Base-by-base conservation (phyloP, 2,329 filamentous ascomycete species). In the Ophiocordyceps unilateralis region DNA sequence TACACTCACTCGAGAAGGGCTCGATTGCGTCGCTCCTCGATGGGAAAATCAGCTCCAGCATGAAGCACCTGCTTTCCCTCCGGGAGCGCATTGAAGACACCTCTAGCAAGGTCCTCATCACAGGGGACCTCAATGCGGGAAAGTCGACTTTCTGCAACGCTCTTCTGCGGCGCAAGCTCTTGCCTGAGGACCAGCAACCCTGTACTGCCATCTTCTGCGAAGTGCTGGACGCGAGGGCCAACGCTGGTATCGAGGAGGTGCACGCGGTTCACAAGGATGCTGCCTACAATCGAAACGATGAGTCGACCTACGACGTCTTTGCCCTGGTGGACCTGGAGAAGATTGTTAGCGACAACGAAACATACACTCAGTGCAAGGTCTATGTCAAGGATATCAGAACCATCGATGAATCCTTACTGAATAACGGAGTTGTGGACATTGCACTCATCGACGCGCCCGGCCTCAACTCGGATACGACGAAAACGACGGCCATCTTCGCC, bases 101-200 rank as follows among this genome's bases (percentile, higher is more conserved):
- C 0, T 85, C 89, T 5, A 96, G 89, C 63, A 98, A 98, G 60
- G 91, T 98, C 1, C 65, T 98, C 45, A 80, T 98, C 17, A 98
- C 91, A 0, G 91, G 91, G 55, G 91, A 98, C 58, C 64, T 98
- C 43, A 98, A 98, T 56, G 89, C 91, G 9, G 91, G 91, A 56
- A 98, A 98, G 58, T 98, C 91, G 4, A 98, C 91, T 1, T 98
- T 98, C 54, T 98, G 91, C 66, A 98, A 98, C 61, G 91, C 91
- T n/a, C 68, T 98, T 2, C 65, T 98, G 36, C 81, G 91, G 47
- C 78, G 88, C 48, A 96, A 96, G 62, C 76, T 98, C 23, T 65
- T 98, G 4, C 91, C 91, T 1, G 91, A 96, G 62, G 91, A 98
- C 53, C 89, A 98, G 60, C 91, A 96, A 57, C 91, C 91, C 2